Base-by-base conservation (phyloP, 768 basidiomycete species). In the Termitomyces sp. region DNA sequence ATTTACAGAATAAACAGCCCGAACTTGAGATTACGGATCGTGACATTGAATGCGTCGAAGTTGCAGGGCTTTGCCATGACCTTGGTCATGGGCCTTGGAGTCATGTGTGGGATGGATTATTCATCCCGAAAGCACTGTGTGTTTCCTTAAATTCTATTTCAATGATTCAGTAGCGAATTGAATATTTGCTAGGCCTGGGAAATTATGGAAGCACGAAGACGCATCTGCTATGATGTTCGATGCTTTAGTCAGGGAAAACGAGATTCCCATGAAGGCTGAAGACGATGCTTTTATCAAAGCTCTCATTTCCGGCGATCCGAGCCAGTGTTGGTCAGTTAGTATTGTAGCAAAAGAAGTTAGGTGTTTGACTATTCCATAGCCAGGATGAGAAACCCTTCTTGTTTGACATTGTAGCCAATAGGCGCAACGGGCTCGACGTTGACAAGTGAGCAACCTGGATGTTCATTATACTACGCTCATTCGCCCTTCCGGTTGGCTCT, bases 1-100 rank as follows among this genome's bases (percentile, higher is more conserved):
- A 80, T 61, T 72, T 93, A 3, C 74, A 79, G 56, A 64, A 71
- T 14, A 74, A 67, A 7, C 91, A 94, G 58, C 82, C 81, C 0
- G 72, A 80, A 10, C 77, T 93, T 1, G 71, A 70, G 0, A 90
- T 93, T 56, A 85, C 83, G 0, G 77, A 85, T 44, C 78, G 89
- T 19, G 89, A 94, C 57, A 75, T 92, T 31, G 75, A 77, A 50
- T 93, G 91, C 57, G 85, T 93, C 17, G 85, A 88, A 56, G 73
- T 93, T 23, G 91, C 91, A 0, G 91, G 89, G 0, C 73, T 92
- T 3, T 91, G 90, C 55, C 91, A 93, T 62, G 91, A 93, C 67
- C 80, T 93, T 3, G 91, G 89, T 0, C 91, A 92, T 63, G 91
- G 91, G 0, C 91, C 91, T 0, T 92, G 87, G 84, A 87, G 84